These are phyloP conservation scores for Pseudogymnoascus sp. DNA, from an alignment of 2,329 filamentous ascomycete species.

Conservation along the genomic window DNA sequence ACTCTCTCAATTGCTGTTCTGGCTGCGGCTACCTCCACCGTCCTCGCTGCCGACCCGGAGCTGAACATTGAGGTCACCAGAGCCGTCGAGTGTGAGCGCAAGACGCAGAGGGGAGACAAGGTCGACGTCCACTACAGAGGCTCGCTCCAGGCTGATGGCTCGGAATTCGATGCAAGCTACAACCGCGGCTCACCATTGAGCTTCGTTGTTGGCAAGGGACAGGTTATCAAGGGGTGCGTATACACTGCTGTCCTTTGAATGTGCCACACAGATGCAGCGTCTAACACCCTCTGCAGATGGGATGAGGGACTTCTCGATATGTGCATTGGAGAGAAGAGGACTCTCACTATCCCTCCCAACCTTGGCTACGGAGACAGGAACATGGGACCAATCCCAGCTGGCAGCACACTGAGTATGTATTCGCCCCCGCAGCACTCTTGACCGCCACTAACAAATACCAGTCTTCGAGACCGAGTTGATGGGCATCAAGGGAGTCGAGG, in stretches of 20 bases:
- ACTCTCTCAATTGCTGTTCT: slow-evolving; percentile 23
- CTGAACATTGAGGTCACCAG: slow-evolving; percentile 72
- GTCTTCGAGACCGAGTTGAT: slow-evolving; percentile 90
- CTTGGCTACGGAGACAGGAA: slow-evolving; percentile 69
- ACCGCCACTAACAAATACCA: slow-evolving; percentile 25
- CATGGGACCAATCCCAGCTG: slow-evolving; percentile 75
- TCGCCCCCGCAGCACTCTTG: slow-evolving; percentile 12
- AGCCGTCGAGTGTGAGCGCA: slow-evolving; percentile 69
- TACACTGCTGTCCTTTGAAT: background rate
- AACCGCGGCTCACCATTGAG: slow-evolving; percentile 65
- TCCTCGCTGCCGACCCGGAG: slow-evolving; percentile 34
- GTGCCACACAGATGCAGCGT: background rate
- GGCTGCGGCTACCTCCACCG: slow-evolving; percentile 19
- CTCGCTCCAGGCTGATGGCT: slow-evolving; percentile 63
- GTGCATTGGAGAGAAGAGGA: slow-evolving; percentile 92
- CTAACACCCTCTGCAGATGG: slow-evolving; percentile 50
- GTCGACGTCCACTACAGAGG: slow-evolving; percentile 85
- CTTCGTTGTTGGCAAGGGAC: slow-evolving; percentile 70
- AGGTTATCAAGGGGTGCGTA: slow-evolving; percentile 80
- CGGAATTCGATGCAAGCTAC: slow-evolving; percentile 79
- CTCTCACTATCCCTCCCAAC: slow-evolving; percentile 80
- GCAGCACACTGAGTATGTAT: slow-evolving; percentile 62
- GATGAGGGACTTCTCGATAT: slow-evolving; percentile 84
- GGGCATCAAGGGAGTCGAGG: slow-evolving; percentile 64
- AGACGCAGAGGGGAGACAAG: slow-evolving; percentile 65